Percentiles rank a stretch among this genome's conserved stretches.
These are phyloP conservation scores for Basipetospora chlamydospora DNA, from an alignment of 2,329 filamentous ascomycete species.

Conservation along the genomic window DNA sequence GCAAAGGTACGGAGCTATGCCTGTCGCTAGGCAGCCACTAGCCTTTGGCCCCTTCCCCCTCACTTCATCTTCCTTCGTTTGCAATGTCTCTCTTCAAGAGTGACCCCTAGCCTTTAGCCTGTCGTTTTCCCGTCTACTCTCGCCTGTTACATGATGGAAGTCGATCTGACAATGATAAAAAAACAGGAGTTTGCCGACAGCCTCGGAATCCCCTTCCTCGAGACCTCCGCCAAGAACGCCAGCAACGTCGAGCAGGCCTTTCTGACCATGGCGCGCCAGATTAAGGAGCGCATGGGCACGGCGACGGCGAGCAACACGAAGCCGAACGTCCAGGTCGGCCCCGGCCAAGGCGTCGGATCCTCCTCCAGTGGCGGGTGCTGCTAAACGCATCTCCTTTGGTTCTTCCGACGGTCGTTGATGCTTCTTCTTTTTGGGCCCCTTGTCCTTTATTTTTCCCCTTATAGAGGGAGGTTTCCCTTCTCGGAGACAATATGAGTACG, in stretches of 20 bases:
- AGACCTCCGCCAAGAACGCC: conserved; percentile 98
- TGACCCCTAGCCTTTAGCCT: no score
- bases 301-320: conserved; percentile 95
- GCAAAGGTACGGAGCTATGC: conserved; percentile 62
- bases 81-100: no score
- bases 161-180: conserved; percentile 1
- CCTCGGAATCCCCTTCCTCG: conserved; percentile 96
- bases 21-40: conserved; percentile 3
- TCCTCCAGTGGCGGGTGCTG: conserved; percentile 80
- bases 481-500: no score
- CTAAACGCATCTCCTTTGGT: conserved; percentile 35
- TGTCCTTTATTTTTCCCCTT: no score
- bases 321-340: conserved; percentile 89
- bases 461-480: no score
- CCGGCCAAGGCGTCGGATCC: conserved; percentile 85
- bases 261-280: conserved; percentile 98
- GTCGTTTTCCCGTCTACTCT: no score
- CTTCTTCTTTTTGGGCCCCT: no score
- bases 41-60: conserved; percentile 1
- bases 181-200: conserved; percentile 95
- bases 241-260: conserved; percentile 99
- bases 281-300: conserved; percentile 99
- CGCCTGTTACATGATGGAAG: no score
- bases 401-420: no score
- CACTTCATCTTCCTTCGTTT: not conserved